These are phyloP conservation scores for Boletellus ananas DNA, from an alignment of 768 basidiomycete genomes.

Conservation along the genomic window DNA sequence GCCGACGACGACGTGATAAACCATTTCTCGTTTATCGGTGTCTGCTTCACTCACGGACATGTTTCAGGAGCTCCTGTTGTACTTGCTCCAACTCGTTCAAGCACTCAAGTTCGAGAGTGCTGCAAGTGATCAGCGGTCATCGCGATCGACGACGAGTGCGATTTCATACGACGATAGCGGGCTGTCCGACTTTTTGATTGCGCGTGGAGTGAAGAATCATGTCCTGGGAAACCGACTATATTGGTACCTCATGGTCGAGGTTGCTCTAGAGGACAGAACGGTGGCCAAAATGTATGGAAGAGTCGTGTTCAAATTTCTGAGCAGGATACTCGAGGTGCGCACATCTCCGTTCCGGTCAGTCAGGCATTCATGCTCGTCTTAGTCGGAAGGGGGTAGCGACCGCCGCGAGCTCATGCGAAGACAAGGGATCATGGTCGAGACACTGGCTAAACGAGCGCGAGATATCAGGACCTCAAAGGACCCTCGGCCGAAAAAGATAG, in stretches of 20 bases:
- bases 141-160: constrained; percentile 67
- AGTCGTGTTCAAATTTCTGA: constrained; percentile 88
- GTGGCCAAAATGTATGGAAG: constrained; percentile 92
- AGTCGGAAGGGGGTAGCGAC: constrained; percentile 74
- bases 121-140: constrained; percentile 70
- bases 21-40: neutral
- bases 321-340: constrained; percentile 77
- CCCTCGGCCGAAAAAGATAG: constrained; percentile 94
- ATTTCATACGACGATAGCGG: constrained; percentile 90
- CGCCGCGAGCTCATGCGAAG: constrained; percentile 86
- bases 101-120: constrained; percentile 94
- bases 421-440: constrained; percentile 86
- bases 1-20: constrained; percentile 88
- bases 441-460: constrained; percentile 78
- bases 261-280: constrained; percentile 78
- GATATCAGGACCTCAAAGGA: constrained; percentile 91
- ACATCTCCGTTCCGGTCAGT: neutral
- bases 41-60: neutral
- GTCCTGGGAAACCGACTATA: constrained; percentile 89
- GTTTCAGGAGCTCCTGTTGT: constrained; percentile 80
- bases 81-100: constrained; percentile 94
- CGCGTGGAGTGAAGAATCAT: constrained; percentile 75
- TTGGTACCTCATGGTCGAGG: constrained; percentile 98
- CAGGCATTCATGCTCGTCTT: neutral
- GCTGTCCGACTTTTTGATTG: constrained; percentile 87